These are phyloP conservation scores for Angophora floribunda DNA, from an alignment of 345 rosid genomes.

Conservation along the genomic window DNA sequence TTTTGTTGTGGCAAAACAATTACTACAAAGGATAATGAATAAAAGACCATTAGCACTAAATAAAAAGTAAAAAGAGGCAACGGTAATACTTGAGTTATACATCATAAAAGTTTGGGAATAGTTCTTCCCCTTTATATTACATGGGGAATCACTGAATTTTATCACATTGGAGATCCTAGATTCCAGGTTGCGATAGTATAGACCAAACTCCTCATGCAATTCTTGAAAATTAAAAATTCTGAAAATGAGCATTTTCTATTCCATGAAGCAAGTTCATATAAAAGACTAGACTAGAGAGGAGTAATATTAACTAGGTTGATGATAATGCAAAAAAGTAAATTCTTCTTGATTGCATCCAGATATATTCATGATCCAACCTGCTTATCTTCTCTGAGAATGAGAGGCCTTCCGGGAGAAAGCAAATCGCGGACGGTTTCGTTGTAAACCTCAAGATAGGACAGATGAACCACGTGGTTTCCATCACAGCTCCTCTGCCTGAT, in stretches of 20 bases:
- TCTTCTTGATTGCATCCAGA: background rate
- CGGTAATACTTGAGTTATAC: background rate
- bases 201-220: background rate
- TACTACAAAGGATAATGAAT: background rate
- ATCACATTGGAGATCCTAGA: background rate
- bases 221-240: background rate
- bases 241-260: background rate
- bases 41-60: background rate
- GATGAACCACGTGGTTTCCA: conserved; percentile 84
- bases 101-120: background rate
- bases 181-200: background rate
- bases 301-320: background rate
- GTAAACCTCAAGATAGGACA: conserved; percentile 91
- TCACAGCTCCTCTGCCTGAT: conserved; percentile 82
- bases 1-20: background rate
- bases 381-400: conserved; percentile 87
- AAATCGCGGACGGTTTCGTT: conserved; percentile 90
- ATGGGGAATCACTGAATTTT: background rate
- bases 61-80: background rate
- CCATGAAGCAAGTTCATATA: background rate
- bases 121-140: background rate
- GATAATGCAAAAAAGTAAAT: background rate
- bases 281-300: background rate
- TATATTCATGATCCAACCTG: conserved; percentile 29
- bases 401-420: conserved; percentile 96